Base-by-base conservation (phyloP, 495 filamentous ascomycete species). In the Aspergillus avenaceus region DNA sequence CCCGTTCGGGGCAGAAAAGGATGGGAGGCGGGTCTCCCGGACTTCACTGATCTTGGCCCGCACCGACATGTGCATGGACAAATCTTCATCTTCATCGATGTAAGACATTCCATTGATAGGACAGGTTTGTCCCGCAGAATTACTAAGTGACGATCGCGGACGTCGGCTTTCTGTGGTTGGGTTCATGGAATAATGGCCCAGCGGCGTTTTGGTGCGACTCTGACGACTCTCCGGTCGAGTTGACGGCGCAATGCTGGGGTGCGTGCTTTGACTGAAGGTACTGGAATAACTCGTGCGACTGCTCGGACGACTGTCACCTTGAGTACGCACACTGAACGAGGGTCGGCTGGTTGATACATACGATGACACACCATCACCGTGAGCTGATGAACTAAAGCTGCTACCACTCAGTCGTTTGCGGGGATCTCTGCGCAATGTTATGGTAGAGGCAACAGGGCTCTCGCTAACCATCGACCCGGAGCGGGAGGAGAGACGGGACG, bases 401-500 rank as follows among this genome's bases (percentile, higher is more conserved):
- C 84, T 87, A 36, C 80, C 83, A 40, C 79, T 76, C 52, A 81
- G 46, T 12, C 82, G 79, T 50, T 84, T 90, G 50, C 80, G 77
- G 62, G 85, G 86, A 54, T 78, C 80, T 56, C 83, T 84, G 19
- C 91, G 82, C 58, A 92, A 81, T 0, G 90, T 90, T 50, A 95
- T 80, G 6, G 82, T 85, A 1, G 83, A 75, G 12, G 90, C 81
- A n/a, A 95, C 79, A 38, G 75, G 72, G 53, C 71, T 75, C 8
- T 78, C 72, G 8, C 74, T 75, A 2, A 77, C 46, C 1, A 77
- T 67, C 25, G 76, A 79, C 3, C 78, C 78, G 38, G 70, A 64
- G 50, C 84, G 82, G 8, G 91, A 89, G 1, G 90, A 92, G 23
- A 78, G 75, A 23, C 85, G 84, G n/a, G 91, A 90, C 5, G 93